Conservation (phyloP, 108 stramenopile genomes). For the Nannochloropsis salina region DNA sequence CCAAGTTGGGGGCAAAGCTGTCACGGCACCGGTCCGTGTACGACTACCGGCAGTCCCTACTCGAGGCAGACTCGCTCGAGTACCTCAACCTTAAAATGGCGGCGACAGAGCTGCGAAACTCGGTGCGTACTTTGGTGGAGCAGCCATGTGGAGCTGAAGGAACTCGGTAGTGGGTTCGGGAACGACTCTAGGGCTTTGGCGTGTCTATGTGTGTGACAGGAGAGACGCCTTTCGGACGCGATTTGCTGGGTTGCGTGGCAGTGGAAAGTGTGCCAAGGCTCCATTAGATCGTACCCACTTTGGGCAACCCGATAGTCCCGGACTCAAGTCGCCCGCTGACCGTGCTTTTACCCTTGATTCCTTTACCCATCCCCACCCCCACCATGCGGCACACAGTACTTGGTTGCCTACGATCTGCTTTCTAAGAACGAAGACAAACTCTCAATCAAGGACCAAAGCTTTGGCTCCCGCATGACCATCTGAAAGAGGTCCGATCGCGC, state of each 20-base stretch:
- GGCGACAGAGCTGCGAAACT: conserved; percentile 14
- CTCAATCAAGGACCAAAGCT: not conserved
- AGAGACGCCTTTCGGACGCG: too few species aligned
- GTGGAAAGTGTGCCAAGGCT: too few species aligned
- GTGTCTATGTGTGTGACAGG: too few species aligned
- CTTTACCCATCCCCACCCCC: not conserved
- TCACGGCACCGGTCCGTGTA: not conserved
- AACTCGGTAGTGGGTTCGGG: too few species aligned
- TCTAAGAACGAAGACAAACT: conserved; percentile 16
- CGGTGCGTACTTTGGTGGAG: not conserved
- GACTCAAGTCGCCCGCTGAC: not conserved
- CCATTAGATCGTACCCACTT: too few species aligned
- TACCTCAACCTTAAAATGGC: not conserved
- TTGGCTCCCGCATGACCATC: conserved; percentile 4
- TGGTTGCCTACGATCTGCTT: conserved; percentile 19
- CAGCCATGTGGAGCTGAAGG: too few species aligned
- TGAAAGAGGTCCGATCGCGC: not conserved
- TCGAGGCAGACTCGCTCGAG: not conserved
- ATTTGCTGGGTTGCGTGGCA: too few species aligned
- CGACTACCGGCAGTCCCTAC: not conserved
- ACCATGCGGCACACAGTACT: not conserved
- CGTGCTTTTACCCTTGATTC: not conserved
- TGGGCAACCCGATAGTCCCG: too few species aligned
- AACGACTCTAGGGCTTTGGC: too few species aligned
- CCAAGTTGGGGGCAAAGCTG: not conserved